Evolutionary conservation across 139 green algal species (phyloP), one percentile per base, ranked within the genome.

Genomic region (Picochlorum sp.): DNA sequence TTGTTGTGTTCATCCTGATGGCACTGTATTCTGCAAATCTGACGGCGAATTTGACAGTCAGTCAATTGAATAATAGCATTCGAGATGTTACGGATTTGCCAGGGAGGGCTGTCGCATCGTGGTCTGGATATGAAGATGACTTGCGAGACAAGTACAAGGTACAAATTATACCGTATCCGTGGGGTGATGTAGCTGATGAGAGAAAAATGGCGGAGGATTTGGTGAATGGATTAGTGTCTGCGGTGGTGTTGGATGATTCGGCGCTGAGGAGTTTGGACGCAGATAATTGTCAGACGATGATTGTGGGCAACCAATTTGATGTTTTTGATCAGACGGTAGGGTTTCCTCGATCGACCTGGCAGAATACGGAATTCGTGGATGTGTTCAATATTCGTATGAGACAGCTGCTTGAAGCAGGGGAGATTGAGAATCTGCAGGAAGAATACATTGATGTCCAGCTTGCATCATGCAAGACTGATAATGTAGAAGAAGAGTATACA

Each of bases 21-120:
- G 15, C 34, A 15, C 4, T 66, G n/a, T 66, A 66, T 32, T 23
- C 15, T 23, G 61, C 61, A 16, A 66, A 66, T 26, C n/a, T 55
- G 23, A 66, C 61, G 56, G 34, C 61, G 11, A 66, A 66, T 44
- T 45, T 66, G 37, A 66, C 61, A 18, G 18, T 55, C 15, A 56
- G 15, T 14, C 61, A 55, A 11, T 21, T 66, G 11, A 59, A 24
- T 41, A 26, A n/a, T 45, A 23, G 26, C 7, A 66, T 66, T 14
- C 34, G 49, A 26, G 5, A 6, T 32, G 18, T 66, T 4, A 14
- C 9, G 0, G 61, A 66, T 54, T 32, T 66, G 23, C 34, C 32
- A 18, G 61, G 37, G 4, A 66, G 57, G n/a, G 11, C 37, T 38
- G 61, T 66, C 5, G 61, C 13, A 10, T 56, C 24, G n/a, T 66